phyloP scores from a whole-genome alignment of 2,329 filamentous ascomycete species.

The Allantophomopsis lycopodina region DNA sequence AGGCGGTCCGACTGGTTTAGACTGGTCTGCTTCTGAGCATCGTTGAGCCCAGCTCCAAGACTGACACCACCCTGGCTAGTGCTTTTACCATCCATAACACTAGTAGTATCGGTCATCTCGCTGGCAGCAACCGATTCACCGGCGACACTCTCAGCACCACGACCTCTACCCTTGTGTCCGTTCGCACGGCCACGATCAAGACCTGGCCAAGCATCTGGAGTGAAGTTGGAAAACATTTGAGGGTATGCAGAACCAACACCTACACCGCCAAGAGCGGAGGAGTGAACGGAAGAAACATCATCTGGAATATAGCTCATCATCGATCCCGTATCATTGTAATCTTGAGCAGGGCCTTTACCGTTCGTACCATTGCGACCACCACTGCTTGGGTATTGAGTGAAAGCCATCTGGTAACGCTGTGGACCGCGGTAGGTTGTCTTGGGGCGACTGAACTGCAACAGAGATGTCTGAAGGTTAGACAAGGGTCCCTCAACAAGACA shows the following conservation, averaged over 20 bases:
- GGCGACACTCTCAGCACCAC: conserved; percentile 64
- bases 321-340: conserved; percentile 57
- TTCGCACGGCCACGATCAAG: conserved; percentile 55
- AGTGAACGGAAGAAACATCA: conserved; percentile 91
- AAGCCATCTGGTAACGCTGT: conserved; percentile 74
- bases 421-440: conserved; percentile 85
- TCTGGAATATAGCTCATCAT: conserved; percentile 94
- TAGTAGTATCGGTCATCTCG: conserved; percentile 76
- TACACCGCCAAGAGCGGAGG: conserved; percentile 75
- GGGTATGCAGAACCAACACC: conserved; percentile 73
- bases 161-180: conserved; percentile 51
- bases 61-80: conserved; percentile 79
- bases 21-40: conserved; percentile 56
- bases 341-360: conserved; percentile 15
- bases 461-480: conserved; percentile 87
- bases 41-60: conserved; percentile 67
- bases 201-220: conserved; percentile 72
- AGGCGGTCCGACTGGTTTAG: conserved; percentile 79
- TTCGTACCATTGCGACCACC: conserved; percentile 13
- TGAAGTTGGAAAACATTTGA: conserved; percentile 90
- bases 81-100: conserved; percentile 61
- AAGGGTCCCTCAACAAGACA: conserved; percentile 92
- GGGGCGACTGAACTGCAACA: conserved; percentile 88
- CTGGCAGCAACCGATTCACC: conserved; percentile 89
- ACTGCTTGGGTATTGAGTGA: conserved; percentile 26